These are phyloP conservation scores for Pseudoperonospora humuli DNA, from an alignment of 352 stramenopile genomes.

Conservation along the genomic window DNA sequence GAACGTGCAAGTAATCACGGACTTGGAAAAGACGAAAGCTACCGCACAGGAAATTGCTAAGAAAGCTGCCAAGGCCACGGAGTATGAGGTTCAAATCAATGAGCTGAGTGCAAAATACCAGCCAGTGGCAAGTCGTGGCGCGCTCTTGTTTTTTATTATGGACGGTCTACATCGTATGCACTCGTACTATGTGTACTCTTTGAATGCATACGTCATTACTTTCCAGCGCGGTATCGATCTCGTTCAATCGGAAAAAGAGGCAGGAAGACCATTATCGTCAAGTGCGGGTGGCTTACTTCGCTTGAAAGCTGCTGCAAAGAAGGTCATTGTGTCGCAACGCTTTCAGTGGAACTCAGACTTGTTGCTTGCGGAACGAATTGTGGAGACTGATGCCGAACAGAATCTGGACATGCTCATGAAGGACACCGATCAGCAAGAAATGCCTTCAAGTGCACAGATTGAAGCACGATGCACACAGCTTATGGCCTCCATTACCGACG, in stretches of 20 bases:
- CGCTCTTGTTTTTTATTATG: slow-evolving; percentile 94
- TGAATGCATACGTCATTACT: slow-evolving; percentile 93
- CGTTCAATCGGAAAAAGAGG: slow-evolving; percentile 42
- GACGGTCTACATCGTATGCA: slow-evolving; percentile 89
- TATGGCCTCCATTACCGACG: slow-evolving; percentile 61
- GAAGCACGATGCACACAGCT: slow-evolving; percentile 45
- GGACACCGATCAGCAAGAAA: slow-evolving; percentile 58
- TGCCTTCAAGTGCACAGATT: slow-evolving; percentile 45
- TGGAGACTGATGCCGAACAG: slow-evolving; percentile 38
- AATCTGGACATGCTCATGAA: slow-evolving; percentile 57
- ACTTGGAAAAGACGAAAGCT: slow-evolving; percentile 90
- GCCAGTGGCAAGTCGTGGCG: slow-evolving; percentile 84
- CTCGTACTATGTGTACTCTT: slow-evolving; percentile 93
- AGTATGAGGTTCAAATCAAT: slow-evolving; percentile 76
- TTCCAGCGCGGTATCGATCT: slow-evolving; percentile 93
- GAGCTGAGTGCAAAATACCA: slow-evolving; percentile 88
- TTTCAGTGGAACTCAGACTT: slow-evolving; percentile 87
- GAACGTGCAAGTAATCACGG: slow-evolving; percentile 93
- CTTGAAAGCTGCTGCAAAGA: slow-evolving; percentile 78
- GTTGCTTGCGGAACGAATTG: slow-evolving; percentile 60
- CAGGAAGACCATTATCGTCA: slow-evolving; percentile 4
- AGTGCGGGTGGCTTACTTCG: slow-evolving; percentile 37
- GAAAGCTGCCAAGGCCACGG: slow-evolving; percentile 68
- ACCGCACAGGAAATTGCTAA: slow-evolving; percentile 81
- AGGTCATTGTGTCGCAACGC: slow-evolving; percentile 71